Percentiles rank a stretch among this genome's conserved stretches.
phyloP scores from a whole-genome alignment of 2,329 filamentous ascomycete genomes.

The Pezicula radicicola region DNA sequence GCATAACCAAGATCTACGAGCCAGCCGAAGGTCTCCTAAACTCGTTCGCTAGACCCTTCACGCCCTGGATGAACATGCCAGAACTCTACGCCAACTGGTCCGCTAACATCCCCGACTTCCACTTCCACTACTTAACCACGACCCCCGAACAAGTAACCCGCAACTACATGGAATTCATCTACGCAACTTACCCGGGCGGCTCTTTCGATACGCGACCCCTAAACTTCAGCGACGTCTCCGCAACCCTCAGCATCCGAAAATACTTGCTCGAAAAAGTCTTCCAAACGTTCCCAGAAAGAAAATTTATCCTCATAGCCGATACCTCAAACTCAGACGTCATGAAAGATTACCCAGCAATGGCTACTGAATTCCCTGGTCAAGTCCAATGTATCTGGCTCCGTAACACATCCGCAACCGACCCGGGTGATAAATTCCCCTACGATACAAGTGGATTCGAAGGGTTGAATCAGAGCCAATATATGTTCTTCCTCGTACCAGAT shows the following conservation, averaged over 20 bases:
- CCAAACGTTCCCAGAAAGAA: conserved; percentile 69
- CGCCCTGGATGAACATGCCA: conserved; percentile 76
- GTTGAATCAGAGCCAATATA: conserved; percentile 65
- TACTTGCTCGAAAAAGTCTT: conserved; percentile 71
- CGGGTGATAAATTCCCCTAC: conserved; percentile 68
- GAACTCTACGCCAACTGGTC: conserved; percentile 76
- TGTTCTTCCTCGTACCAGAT: conserved; percentile 75
- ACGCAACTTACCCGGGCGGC: conserved; percentile 72
- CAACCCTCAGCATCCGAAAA: conserved; percentile 68
- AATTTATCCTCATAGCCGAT: conserved; percentile 74
- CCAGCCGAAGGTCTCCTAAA: conserved; percentile 74
- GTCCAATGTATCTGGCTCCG: conserved; percentile 76
- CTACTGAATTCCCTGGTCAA: conserved; percentile 63
- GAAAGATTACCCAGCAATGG: conserved; percentile 60
- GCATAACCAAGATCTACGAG: conserved; percentile 78
- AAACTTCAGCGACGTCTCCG: conserved; percentile 74
- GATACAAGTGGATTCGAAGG: conserved; percentile 69
- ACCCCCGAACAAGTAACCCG: conserved; percentile 75
- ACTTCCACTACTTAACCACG: conserved; percentile 81
- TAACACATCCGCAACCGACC: conserved; percentile 70
- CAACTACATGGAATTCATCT: conserved; percentile 80
- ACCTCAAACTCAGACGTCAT: conserved; percentile 77
- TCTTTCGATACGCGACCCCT: conserved; percentile 76
- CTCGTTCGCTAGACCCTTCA: conserved; percentile 70
- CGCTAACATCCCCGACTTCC: conserved; percentile 59